phyloP scores from a whole-genome alignment of 345 rosid species.

The Noccaea bulbosa region DNA sequence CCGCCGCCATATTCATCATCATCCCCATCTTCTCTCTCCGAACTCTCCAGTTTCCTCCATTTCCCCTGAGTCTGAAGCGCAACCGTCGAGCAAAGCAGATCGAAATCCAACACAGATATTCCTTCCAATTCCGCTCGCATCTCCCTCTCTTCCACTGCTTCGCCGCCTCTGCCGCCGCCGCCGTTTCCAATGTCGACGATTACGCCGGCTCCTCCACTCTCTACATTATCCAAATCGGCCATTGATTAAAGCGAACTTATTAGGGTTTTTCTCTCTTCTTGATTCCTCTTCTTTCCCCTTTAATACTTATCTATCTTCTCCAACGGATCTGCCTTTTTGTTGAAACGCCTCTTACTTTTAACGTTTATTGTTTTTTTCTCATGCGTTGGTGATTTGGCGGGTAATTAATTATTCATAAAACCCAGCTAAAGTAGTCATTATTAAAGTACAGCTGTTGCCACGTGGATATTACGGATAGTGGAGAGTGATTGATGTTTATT shows the following conservation, averaged over 20 bases:
- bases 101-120: slow-evolving; percentile 83
- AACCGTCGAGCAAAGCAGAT: slow-evolving; percentile 85
- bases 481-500: slow-evolving; percentile 37
- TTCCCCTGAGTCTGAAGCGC: slow-evolving; percentile 90
- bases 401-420: slow-evolving; percentile 46
- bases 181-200: slow-evolving; percentile 4
- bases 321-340: slow-evolving; percentile 35
- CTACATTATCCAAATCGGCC: slow-evolving; percentile 54
- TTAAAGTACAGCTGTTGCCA: slow-evolving; percentile 46
- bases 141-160: slow-evolving; percentile 38
- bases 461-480: slow-evolving; percentile 31
- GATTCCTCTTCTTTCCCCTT: not conserved
- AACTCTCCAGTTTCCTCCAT: slow-evolving; percentile 58
- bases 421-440: slow-evolving; percentile 36
- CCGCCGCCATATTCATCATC: slow-evolving; percentile 61
- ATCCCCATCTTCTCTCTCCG: slow-evolving; percentile 35
- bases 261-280: slow-evolving; percentile 35
- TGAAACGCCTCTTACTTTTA: slow-evolving; percentile 25
- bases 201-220: slow-evolving; percentile 31
- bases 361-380: not conserved
- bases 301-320: slow-evolving; percentile 12
- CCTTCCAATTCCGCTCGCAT: slow-evolving; percentile 57
- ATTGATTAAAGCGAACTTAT: slow-evolving; percentile 35
- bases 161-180: slow-evolving; percentile 10
- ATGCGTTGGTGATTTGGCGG: slow-evolving; percentile 45